Base-by-base conservation (phyloP, 192 early-diverging fungal species). In the Hyaloraphidium curvatum region DNA sequence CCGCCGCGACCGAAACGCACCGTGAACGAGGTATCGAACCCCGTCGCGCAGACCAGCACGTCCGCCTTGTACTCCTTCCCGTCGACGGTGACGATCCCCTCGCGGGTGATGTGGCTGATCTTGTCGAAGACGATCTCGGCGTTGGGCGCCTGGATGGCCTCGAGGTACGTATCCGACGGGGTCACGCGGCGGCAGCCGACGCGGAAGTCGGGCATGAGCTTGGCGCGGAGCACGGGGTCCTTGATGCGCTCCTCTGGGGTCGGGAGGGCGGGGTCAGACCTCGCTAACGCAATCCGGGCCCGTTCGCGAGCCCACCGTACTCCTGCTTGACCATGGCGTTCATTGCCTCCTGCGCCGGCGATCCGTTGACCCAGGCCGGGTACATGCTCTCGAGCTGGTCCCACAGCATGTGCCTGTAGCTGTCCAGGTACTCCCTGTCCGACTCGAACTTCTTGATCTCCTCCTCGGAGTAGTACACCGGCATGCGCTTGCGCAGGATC, bases 31-130 rank as follows among this genome's bases (percentile, higher is more conserved):
- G 63, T 61, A 28, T 70, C 50, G 53, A 74, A 77, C 2, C 74
- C 74, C 14, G 74, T 77, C 9, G 72, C 74, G 17, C 68, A 51
- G 25, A 74, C 56, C 48, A 77, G n/a, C 13, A 68, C 65, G 41
- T 77, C 74, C 2, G 57, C 58, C 28, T 72, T 65, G 39, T 63
- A 59, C 13, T 39, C 30, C 13, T 39, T 62, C 13, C 62, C 66
- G 54, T 69, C 65, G 22, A 41, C 41, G 52, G 59, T 37, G 0
- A 43, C 53, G 19, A 72, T 30, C 39, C 31, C 71, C 37, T 40
- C 59, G 33, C 39, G 60, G 43, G 55, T 66, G 57, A 63, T 40
- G 39, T 50, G 9, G 39, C 53, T 16, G n/a, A 63, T 65, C 3
- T 53, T 30, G 31, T 33, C 54, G 37, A 66, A 53, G 17, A 60